phyloP scores from a whole-genome alignment of 2,329 filamentous ascomycete species.

The Zopfia rhizophila region DNA sequence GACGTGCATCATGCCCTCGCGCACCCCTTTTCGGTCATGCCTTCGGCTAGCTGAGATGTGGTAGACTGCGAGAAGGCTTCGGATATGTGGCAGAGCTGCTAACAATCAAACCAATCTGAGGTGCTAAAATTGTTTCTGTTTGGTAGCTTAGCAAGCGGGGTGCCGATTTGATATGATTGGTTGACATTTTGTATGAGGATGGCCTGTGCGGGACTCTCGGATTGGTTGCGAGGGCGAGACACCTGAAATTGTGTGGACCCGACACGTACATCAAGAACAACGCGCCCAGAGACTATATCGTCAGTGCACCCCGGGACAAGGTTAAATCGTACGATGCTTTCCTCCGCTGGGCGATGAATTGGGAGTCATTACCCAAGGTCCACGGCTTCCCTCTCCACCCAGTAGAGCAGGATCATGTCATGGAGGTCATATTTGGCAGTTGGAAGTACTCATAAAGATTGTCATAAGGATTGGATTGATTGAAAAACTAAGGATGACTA shows the following conservation, averaged over 20 bases:
- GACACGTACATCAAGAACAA: slow-evolving; percentile 76
- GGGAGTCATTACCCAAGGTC: slow-evolving; percentile 67
- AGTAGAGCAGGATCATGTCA: slow-evolving; percentile 66
- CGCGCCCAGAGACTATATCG: slow-evolving; percentile 70
- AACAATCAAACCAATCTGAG: no score
- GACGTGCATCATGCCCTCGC: slow-evolving; percentile 50
- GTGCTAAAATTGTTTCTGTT: no score
- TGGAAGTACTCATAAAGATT: no score
- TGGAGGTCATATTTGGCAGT: no score
- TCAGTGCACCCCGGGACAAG: slow-evolving; percentile 72
- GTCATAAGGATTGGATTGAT: no score
- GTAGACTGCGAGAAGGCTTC: slow-evolving; percentile 48
- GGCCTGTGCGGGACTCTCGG: no score
- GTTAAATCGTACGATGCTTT: slow-evolving; percentile 71
- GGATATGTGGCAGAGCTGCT: slow-evolving; percentile 54
- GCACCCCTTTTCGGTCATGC: slow-evolving; percentile 47
- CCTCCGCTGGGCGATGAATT: slow-evolving; percentile 75
- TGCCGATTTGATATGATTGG: no score
- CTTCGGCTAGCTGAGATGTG: slow-evolving; percentile 60
- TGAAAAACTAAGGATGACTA: no score
- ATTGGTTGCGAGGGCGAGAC: no score
- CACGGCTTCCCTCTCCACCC: slow-evolving; percentile 70
- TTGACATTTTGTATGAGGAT: no score
- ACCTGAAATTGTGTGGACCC: slow-evolving; percentile 72
- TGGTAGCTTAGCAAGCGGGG: no score